These are phyloP conservation scores for Rubus parviflorus DNA, from an alignment of 306 rosid species.

Conservation along the genomic window DNA sequence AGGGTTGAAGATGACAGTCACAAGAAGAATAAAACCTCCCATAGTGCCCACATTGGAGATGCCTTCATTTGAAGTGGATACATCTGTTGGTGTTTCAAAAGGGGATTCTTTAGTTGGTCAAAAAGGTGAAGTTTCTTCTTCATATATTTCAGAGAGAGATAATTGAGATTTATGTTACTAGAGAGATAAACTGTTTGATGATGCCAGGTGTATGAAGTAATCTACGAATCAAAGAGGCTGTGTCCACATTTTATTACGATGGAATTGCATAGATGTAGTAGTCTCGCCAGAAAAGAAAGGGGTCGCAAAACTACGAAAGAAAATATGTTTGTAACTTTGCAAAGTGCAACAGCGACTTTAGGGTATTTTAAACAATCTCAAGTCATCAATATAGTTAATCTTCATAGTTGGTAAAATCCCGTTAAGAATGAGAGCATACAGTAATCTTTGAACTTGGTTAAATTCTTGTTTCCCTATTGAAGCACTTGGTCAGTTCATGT, in stretches of 20 bases:
- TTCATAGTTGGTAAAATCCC: neutral
- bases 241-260: neutral
- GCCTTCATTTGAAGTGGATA: slow-evolving; percentile 46
- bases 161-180: neutral
- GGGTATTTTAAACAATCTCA: neutral
- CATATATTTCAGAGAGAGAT: slow-evolving; percentile 7
- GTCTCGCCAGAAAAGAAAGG: neutral
- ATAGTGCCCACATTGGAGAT: slow-evolving; percentile 65
- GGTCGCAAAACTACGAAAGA: neutral
- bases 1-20: slow-evolving; percentile 86
- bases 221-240: slow-evolving; percentile 3
- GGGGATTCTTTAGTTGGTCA: slow-evolving; percentile 45
- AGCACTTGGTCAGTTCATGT: no score
- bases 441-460: neutral
- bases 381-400: neutral
- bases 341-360: neutral
- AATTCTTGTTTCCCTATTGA: neutral
- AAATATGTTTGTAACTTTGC: neutral
- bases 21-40: slow-evolving; percentile 75
- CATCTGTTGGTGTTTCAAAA: slow-evolving; percentile 39
- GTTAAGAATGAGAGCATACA: neutral
- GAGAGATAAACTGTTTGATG: neutral
- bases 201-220: neutral
- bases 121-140: slow-evolving; percentile 54
- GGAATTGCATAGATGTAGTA: neutral